Evolutionary conservation across 257 asterid genomes (phyloP).

Genomic region (Thymus mandschuricus): DNA sequence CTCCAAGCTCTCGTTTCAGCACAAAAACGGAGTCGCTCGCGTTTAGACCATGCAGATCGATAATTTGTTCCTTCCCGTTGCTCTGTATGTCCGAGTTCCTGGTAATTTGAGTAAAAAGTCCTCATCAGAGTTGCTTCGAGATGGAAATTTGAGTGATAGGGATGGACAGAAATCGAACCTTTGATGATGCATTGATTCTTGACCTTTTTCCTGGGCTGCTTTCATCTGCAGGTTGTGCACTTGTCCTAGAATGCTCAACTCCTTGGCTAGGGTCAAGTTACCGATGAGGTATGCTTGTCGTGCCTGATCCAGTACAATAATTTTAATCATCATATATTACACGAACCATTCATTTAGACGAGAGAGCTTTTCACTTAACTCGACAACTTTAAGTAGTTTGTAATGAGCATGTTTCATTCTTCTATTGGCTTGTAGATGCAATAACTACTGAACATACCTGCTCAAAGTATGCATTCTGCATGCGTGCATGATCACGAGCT

Average conservation of each 20-base stretch:
- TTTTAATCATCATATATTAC: slow-evolving; percentile 17
- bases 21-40: slow-evolving; percentile 75
- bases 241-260: slow-evolving; percentile 78
- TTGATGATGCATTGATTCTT: slow-evolving; percentile 64
- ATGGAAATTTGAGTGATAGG: neutral
- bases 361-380: too few relatives aligned
- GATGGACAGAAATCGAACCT: slow-evolving; percentile 50
- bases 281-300: slow-evolving; percentile 76
- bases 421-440: too few relatives aligned
- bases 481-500: slow-evolving; percentile 79
- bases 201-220: slow-evolving; percentile 73
- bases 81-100: slow-evolving; percentile 61
- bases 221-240: slow-evolving; percentile 76
- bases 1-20: slow-evolving; percentile 78
- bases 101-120: slow-evolving; percentile 23
- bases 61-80: slow-evolving; percentile 71
- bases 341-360: neutral
- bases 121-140: neutral
- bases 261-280: slow-evolving; percentile 82
- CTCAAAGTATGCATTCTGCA: slow-evolving; percentile 76
- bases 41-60: slow-evolving; percentile 85
- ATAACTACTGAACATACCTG: slow-evolving; percentile 52
- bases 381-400: too few relatives aligned
- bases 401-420: neutral
- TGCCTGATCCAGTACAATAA: slow-evolving; percentile 53